Base-by-base conservation (phyloP, 2,329 filamentous ascomycete species). In the Amesomyces nigricolor region DNA sequence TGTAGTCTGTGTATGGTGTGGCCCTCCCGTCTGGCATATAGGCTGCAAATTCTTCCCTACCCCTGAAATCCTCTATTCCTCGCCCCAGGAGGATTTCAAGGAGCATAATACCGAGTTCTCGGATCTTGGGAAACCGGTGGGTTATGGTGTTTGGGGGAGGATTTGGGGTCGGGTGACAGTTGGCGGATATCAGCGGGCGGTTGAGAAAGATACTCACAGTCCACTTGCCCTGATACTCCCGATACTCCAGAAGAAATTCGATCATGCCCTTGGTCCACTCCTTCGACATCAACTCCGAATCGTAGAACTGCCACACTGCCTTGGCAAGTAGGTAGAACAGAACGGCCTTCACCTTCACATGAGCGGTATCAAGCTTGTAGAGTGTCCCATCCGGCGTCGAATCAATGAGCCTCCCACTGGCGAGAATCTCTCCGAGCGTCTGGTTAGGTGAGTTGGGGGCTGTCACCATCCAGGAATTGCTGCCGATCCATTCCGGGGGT, bases 61-160 rank as follows among this genome's bases (percentile, higher is more conserved):
- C 14, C 22, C 51, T 50, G 45, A 48, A 56, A 22, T 53, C 49
- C 17, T 61, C 50, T 7, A 61, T 52, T 6, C 19, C 30, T 16
- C 47, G 50, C 5, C 51, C 57, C 17, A 56, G 47, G 14, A 59
- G 44, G 17, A 63, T 61, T 43, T 63, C 59, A 26, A 60, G 39
- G 10, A 61, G 38, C 53, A 62, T 62, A 35, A 62, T 61, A 9
- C 60, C 60, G 13, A 62, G 48, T 22, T 57, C 54, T 5, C 57
- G 54, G 10, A 62, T 60, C 50, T 60, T 61, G 17, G 60, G 60
- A 37, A 51, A 62, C 5, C 43, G 13, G 11, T 45, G 43, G 13
- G 43, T 7, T 4, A 43, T 26, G 22, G 22, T 58, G 58, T 46
- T 38, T 19, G 39, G 16, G n/a, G 37, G 40, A 19, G 17, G 17